phyloP scores from a whole-genome alignment of 257 asterid species.

The Mentha longifolia region DNA sequence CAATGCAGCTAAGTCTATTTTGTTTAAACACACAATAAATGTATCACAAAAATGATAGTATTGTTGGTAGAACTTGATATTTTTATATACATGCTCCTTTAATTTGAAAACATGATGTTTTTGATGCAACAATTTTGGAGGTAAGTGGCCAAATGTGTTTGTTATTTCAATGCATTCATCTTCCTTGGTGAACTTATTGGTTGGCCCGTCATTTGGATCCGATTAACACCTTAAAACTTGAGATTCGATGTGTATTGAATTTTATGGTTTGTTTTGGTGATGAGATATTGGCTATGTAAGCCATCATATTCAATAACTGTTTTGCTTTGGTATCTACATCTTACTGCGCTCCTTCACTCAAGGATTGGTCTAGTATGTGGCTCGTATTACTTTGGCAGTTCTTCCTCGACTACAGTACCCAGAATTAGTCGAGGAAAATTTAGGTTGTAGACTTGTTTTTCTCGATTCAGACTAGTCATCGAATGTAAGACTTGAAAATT shows the following conservation, averaged over 20 bases:
- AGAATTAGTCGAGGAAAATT: not conserved
- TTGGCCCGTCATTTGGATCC: conserved; percentile 6
- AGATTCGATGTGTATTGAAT: not conserved
- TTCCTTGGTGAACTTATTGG: conserved; percentile 6
- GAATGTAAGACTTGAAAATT: not conserved
- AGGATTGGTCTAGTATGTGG: too few species aligned
- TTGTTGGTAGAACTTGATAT: conserved; percentile 23
- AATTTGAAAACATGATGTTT: not conserved
- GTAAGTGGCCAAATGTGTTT: not conserved
- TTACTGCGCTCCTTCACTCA: too few species aligned
- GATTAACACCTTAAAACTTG: not conserved
- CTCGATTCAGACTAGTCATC: not conserved
- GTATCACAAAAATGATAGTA: conserved; percentile 33
- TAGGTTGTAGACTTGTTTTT: not conserved
- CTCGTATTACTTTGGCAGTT: not conserved
- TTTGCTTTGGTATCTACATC: not conserved
- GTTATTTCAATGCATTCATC: conserved; percentile 12
- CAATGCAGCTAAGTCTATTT: conserved; percentile 22
- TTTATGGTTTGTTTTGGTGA: not conserved
- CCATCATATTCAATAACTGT: not conserved
- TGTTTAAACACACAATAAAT: conserved; percentile 35
- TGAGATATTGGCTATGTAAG: conserved; percentile 1
- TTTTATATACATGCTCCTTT: conserved; percentile 24
- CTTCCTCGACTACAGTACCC: not conserved
- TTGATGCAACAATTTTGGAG: conserved; percentile 5